Base-by-base conservation (phyloP, 1,284 basidiomycete species). In the Grifola frondosa region DNA sequence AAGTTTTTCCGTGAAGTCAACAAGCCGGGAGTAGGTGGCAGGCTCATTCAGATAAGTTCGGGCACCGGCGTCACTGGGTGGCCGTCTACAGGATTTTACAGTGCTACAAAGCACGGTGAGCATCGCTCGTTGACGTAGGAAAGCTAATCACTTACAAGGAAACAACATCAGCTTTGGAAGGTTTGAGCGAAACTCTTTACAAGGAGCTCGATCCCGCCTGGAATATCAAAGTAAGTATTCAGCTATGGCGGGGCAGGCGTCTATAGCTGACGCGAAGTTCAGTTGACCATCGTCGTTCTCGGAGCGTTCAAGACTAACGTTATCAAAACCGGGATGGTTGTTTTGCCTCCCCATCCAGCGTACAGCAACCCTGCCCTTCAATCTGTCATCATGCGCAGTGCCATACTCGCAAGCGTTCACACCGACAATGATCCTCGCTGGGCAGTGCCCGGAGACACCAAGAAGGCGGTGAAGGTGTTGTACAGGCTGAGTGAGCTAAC, bases 171-270 rank as follows among this genome's bases (percentile, higher is more conserved):
- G 54, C 54, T 13, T 37, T 56, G 6, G 66, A 70, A 39, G 68
- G 60, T 5, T 25, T 71, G 12, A 61, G 60, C 6, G 60, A 68
- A 29, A 39, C 63, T 0, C 48, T 71, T 2, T 53, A 47, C 1
- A 44, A 48, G 29, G 69, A 71, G 42, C 37, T 71, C 3, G 56
- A 66, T 39, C 67, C 69, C 1, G 57, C 44, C 5, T 72, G 70
- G 71, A 68, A 70, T 46, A 71, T 71, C 58, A 68, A 68, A 55
- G 67, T 66, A 22, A 37, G 38, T 30, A 10, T 5, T 21, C 21
- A 6, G 12, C 3, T 12, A 13, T 15, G 13, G 6, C 6, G 6
- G 7, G 8, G 13, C 30, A n/a, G 30, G 19, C 6, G 7, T 23
- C 6, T n/a, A n/a, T n/a, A n/a, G n/a, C n/a, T n/a, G n/a, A n/a